Conservation (phyloP, 2,329 filamentous ascomycete genomes). For the Daldinia sp. region DNA sequence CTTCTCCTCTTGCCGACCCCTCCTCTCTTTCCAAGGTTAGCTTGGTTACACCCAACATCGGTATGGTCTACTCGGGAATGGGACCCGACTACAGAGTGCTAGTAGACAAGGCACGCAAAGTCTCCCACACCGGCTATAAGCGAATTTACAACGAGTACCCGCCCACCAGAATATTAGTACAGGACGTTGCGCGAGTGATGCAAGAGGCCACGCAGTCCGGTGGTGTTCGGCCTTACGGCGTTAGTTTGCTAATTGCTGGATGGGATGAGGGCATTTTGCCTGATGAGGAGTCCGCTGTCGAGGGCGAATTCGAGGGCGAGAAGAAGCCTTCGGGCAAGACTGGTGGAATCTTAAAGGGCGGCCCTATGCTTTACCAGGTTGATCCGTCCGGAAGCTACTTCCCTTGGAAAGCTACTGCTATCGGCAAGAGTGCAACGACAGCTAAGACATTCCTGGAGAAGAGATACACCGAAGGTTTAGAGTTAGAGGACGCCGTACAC, state of each 20-base stretch:
- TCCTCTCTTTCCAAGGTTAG: slow-evolving; percentile 96
- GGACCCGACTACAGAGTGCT: slow-evolving; percentile 97
- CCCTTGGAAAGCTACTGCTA: slow-evolving; percentile 98
- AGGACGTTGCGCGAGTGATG: slow-evolving; percentile 97
- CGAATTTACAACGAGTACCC: slow-evolving; percentile 99
- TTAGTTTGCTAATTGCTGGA: slow-evolving; percentile 92
- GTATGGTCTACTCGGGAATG: slow-evolving; percentile 99
- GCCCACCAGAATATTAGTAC: slow-evolving; percentile 98
- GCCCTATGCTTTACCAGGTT: slow-evolving; percentile 97
- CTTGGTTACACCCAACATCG: slow-evolving; percentile 97
- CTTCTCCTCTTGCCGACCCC: slow-evolving; percentile 94
- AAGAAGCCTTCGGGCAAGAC: slow-evolving; percentile 86
- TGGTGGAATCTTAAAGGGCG: slow-evolving; percentile 92
- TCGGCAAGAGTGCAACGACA: slow-evolving; percentile 97
- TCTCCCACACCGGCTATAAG: slow-evolving; percentile 98
- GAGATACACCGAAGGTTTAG: slow-evolving; percentile 95
- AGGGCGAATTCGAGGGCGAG: slow-evolving; percentile 61
- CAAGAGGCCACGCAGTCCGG: slow-evolving; percentile 98
- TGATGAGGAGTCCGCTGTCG: slow-evolving; percentile 72
- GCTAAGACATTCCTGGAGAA: slow-evolving; percentile 99
- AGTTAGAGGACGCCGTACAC: slow-evolving; percentile 97
- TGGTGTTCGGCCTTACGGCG: slow-evolving; percentile 95
- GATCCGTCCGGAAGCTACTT: slow-evolving; percentile 99
- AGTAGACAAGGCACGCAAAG: slow-evolving; percentile 97
- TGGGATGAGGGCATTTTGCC: slow-evolving; percentile 98